Evolutionary conservation across 495 filamentous ascomycete species (phyloP), one percentile per base, ranked within the genome.

Genomic region (Talaromyces liani): DNA sequence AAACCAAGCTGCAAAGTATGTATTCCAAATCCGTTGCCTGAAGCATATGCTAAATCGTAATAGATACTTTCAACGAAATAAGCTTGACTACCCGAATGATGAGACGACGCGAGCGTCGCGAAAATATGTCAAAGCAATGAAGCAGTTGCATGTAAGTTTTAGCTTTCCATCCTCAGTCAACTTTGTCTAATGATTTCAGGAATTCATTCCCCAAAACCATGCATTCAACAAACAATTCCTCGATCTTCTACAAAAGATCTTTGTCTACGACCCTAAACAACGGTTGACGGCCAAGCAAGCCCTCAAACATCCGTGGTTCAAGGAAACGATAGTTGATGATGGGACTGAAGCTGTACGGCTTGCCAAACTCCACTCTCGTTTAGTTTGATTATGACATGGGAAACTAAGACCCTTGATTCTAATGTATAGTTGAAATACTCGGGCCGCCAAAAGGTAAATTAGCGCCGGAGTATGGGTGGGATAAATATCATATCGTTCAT

Each of bases 121-220:
- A 65, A 90, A 93, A 78, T 98, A 96, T 70, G 95, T 98, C 31
- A 89, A 89, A 69, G 92, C 91, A 0, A 98, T 98, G 95, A 97
- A 97, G 76, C 80, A 79, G 60, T 77, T 98, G 16, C 80, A 84
- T 61, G 93, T 98, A 85, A 71, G 90, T 75, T 75, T 22, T 27
- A 29, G 8, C 4, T 16, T 6, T 18, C 22, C 7, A 16, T 58
- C 3, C 1, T 14, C 22, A n/a, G 12, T 18, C 18, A n/a, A 20
- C 62, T 58, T 58, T 7, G 0, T 31, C 71, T 82, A 62, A 83
- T 69, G 18, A 65, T 24, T 51, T 33, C 66, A 98, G 92, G 92
- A 96, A 58, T 94, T 94, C 64, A 96, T 98, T 45, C 93, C 93
- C 5, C 79, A 83, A 3, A 88, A 78, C 34, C 93, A 80, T 58